phyloP scores from a whole-genome alignment of 1,139 yeast genomes.

The Hansenula sp. region DNA sequence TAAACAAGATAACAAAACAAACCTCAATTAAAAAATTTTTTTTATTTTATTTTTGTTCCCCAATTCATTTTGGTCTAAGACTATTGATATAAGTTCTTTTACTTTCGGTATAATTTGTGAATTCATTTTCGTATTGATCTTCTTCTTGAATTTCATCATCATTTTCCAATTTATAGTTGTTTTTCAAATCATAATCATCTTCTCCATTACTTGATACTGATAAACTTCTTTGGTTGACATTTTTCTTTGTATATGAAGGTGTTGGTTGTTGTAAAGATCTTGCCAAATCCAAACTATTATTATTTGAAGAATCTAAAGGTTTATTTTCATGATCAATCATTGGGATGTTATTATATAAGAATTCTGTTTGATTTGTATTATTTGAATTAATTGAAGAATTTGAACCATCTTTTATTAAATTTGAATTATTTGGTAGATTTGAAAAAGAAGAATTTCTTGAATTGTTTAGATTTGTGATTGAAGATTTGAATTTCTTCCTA shows the following conservation, averaged over 20 bases:
- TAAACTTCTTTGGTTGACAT: conserved; percentile 5
- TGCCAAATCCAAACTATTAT: conserved; percentile 18
- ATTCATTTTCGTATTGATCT: conserved; percentile 38
- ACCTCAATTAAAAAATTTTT: too few species aligned
- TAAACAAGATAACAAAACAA: too few species aligned
- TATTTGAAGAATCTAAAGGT: conserved; percentile 6
- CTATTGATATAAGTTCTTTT: conserved; percentile 34
- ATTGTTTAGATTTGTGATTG: conserved; percentile 18
- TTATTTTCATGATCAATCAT: conserved; percentile 9
- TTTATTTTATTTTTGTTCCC: too few species aligned
- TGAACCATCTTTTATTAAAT: conserved; percentile 21
- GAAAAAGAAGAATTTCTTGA: conserved; percentile 24
- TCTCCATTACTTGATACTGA: conserved; percentile 8
- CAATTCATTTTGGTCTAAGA: conserved; percentile 30
- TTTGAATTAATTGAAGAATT: conserved; percentile 31
- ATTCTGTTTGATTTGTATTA: conserved; percentile 21
- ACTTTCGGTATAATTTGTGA: conserved; percentile 34
- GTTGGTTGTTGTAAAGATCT: conserved; percentile 21
- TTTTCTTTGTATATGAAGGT: conserved; percentile 18
- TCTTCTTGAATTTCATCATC: conserved; percentile 32
- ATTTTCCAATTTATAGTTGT: conserved; percentile 30
- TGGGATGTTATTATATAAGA: conserved; percentile 21
- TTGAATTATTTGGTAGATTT: conserved; percentile 19
- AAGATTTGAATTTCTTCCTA: conserved; percentile 28
- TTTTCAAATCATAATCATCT: conserved; percentile 27